Evolutionary conservation across 208 protist genomes (phyloP), one percentile per base, ranked within the genome.

Genomic region (Leptomonas pyrrhocoris): DNA sequence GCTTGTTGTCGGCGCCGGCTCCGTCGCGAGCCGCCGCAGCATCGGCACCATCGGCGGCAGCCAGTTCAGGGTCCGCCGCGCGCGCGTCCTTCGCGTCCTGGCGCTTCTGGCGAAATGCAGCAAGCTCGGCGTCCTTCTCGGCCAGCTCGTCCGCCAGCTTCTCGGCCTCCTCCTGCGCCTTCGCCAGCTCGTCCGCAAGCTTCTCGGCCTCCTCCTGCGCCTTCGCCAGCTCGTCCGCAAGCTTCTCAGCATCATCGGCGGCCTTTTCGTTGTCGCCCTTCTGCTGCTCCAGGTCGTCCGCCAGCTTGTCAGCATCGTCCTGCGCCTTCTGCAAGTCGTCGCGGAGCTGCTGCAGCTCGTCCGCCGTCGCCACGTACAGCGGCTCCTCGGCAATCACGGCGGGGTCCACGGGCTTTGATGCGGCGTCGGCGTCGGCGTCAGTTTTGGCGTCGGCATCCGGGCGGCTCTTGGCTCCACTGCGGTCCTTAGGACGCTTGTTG

Each of bases 251-350:
- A 21, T 70, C 64, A 5, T 51, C 56, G 25, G 7, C 49, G 19
- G 48, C 56, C 27, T 36, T 25, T n/a, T n/a, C n/a, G n/a, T n/a
- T n/a, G n/a, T n/a, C n/a, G n/a, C n/a, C n/a, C n/a, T n/a, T n/a
- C n/a, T n/a, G n/a, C n/a, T n/a, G n/a, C n/a, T n/a, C n/a, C n/a
- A n/a, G n/a, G n/a, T n/a, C n/a, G n/a, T n/a, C n/a, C n/a, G n/a
- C n/a, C n/a, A n/a, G n/a, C 18, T 59, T 43, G n/a, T 36, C n/a
- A 2, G 56, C 56, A 25, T 40, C 57, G 28, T 64, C 28, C 55
- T 73, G 63, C 15, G 34, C 56, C 56, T 55, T 64, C 56, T 65
- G n/a, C n/a, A n/a, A n/a, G n/a, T n/a, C n/a, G n/a, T n/a, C n/a
- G n/a, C n/a, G n/a, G n/a, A n/a, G n/a, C n/a, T n/a, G n/a, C n/a